Conservation (phyloP, 2,329 filamentous ascomycete genomes). For the Phyllosticta ampelicida region DNA sequence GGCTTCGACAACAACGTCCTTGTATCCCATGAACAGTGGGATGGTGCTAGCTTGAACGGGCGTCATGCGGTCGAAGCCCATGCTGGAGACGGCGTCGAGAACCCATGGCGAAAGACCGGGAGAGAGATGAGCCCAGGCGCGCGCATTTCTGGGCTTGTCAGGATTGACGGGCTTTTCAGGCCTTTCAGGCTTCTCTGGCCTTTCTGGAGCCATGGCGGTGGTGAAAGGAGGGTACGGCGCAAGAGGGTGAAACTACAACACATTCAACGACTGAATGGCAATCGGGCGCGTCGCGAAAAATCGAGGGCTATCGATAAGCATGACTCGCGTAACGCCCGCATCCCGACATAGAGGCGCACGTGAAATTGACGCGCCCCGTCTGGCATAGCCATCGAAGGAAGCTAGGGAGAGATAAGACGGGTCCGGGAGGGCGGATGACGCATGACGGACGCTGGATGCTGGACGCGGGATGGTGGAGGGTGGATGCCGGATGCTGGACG, state of each 20-base stretch:
- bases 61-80: constrained; percentile 81
- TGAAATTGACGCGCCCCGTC: background rate
- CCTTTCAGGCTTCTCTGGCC: too few species aligned
- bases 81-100: constrained; percentile 67
- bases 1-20: constrained; percentile 87
- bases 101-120: constrained; percentile 73
- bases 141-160: constrained; percentile 16
- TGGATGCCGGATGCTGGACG: background rate
- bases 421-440: background rate
- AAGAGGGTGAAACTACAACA: background rate
- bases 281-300: constrained; percentile 6
- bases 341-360: background rate
- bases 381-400: background rate
- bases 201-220: constrained; percentile 24
- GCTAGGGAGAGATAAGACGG: background rate
- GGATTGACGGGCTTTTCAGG: too few species aligned
- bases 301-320: constrained; percentile 3
- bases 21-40: constrained; percentile 78
- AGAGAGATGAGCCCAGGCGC: constrained; percentile 56
- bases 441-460: background rate
- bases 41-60: constrained; percentile 91
- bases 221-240: background rate
- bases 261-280: too few species aligned
- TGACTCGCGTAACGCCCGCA: background rate
- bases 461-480: too few species aligned